Evolutionary conservation across 2,329 filamentous ascomycete species (phyloP), one percentile per base, ranked within the genome.

Genomic region (Talaromyces sp.): DNA sequence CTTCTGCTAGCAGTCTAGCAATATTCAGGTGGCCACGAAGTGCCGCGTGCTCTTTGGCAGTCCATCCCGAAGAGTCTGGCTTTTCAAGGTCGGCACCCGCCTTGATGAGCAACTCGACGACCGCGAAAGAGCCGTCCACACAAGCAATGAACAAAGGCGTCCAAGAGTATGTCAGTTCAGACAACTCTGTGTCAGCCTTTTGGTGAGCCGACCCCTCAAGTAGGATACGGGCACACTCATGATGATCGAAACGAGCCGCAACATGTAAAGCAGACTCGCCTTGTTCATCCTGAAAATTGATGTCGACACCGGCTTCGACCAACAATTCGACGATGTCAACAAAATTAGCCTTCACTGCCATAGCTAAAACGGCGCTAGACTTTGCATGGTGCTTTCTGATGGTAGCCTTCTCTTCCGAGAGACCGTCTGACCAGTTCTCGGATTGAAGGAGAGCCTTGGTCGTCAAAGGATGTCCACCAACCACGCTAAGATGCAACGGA

Each of bases 71-170:
- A 0, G 89, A 89, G 74, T 99, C 95, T 5, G 83, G 79, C 62
- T 85, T 87, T 61, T 88, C 87, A 3, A 92, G 78, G 63, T 96
- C 86, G 0, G 92, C 91, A 1, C 91, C 91, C 27, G 89, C 89
- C 56, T 89, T 85, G 47, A 96, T 84, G 4, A 99, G 82, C 28
- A 95, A 81, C 70, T 92, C 84, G 0, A 90, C 90, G 47, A 96
- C 86, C 0, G 83, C 77, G 10, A 92, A 75, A 66, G 92, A 89
- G 0, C 94, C 94, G 70, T 99, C 93, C 2, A 98, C 94, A 59
- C 90, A 91, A 9, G 94, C 91, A 65, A 96, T 89, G 71, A 96
- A 95, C 12, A 99, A 81, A n/a, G 95, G 91, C 0, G 95, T 97
- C 94, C 95, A 99, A 3, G 89, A 87, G 71, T 96, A 98, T 0